Evolutionary conservation across 257 asterid genomes (phyloP).

Genomic region (Ligustrum vulgare): DNA sequence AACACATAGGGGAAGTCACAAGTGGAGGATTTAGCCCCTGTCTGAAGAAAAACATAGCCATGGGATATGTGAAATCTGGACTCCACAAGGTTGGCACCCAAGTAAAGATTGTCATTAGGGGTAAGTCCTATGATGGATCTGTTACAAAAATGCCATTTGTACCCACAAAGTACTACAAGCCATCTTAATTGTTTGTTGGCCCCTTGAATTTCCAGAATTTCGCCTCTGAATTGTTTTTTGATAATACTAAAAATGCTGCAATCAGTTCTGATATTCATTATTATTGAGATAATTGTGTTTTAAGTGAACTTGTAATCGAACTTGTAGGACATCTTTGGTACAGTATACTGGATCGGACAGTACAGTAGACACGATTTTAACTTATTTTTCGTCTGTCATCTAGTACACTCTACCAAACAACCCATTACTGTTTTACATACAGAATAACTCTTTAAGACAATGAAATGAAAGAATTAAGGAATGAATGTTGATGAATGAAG

Average conservation of each 20-base stretch:
- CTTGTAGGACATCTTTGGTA: too few species aligned
- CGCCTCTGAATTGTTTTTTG: conserved; percentile 21
- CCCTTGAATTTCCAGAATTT: conserved; percentile 21
- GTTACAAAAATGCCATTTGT: conserved; percentile 91
- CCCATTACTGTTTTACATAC: not conserved
- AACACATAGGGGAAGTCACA: conserved; percentile 82
- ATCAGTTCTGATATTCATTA: not conserved
- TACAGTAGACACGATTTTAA: not conserved
- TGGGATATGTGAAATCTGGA: conserved; percentile 97
- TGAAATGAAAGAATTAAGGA: not conserved
- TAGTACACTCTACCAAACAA: too few species aligned
- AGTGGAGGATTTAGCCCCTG: conserved; percentile 99
- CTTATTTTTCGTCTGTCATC: too few species aligned
- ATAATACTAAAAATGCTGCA: conserved; percentile 27
- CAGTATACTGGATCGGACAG: not conserved
- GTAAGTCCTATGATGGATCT: conserved; percentile 75
- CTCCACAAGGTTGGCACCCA: conserved; percentile 74
- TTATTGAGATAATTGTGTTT: not conserved
- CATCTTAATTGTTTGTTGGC: conserved; percentile 34
- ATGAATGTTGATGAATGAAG: not conserved
- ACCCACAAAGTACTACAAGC: conserved; percentile 83
- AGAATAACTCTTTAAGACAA: not conserved
- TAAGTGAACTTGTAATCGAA: not conserved
- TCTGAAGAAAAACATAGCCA: conserved; percentile 88
- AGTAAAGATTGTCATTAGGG: conserved; percentile 75